These are phyloP conservation scores for Furcasterigmium furcatum DNA, from an alignment of 2,329 filamentous ascomycete species.

Conservation along the genomic window DNA sequence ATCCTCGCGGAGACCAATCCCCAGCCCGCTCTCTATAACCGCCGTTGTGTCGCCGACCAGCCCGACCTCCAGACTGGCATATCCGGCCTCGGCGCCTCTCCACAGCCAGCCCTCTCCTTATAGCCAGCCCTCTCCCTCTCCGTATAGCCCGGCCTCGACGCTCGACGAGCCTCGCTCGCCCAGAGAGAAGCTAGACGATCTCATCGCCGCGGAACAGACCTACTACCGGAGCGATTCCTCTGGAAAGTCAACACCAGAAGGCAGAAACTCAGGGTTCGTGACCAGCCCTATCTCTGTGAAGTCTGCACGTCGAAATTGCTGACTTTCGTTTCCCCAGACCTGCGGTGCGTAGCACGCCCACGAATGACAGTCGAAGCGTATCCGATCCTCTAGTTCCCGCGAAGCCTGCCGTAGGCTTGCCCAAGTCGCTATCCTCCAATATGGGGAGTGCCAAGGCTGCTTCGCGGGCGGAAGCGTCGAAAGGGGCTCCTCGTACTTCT, in stretches of 20 bases:
- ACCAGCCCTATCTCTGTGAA: background rate
- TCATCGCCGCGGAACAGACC: conserved; percentile 20
- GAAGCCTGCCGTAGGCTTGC: conserved; percentile 38
- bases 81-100: conserved; percentile 18
- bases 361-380: conserved; percentile 49
- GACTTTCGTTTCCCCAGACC: background rate
- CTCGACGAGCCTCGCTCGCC: conserved; percentile 18
- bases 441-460: conserved; percentile 46
- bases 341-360: conserved; percentile 12
- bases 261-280: conserved; percentile 26
- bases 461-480: conserved; percentile 33
- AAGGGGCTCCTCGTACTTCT: conserved; percentile 63
- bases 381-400: conserved; percentile 38
- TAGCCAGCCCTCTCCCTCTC: conserved; percentile 17
- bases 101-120: conserved; percentile 17
- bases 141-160: conserved; percentile 25
- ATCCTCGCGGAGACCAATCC: conserved; percentile 42
- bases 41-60: conserved; percentile 39
- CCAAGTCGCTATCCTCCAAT: conserved; percentile 27
- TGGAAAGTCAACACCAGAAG: conserved; percentile 24
- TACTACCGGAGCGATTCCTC: conserved; percentile 35
- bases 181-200: conserved; percentile 9
- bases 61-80: conserved; percentile 23
- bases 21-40: conserved; percentile 46
- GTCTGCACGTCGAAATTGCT: background rate